Conservation (phyloP, 164 flowering plant genomes). For the Magnolia sinica region DNA sequence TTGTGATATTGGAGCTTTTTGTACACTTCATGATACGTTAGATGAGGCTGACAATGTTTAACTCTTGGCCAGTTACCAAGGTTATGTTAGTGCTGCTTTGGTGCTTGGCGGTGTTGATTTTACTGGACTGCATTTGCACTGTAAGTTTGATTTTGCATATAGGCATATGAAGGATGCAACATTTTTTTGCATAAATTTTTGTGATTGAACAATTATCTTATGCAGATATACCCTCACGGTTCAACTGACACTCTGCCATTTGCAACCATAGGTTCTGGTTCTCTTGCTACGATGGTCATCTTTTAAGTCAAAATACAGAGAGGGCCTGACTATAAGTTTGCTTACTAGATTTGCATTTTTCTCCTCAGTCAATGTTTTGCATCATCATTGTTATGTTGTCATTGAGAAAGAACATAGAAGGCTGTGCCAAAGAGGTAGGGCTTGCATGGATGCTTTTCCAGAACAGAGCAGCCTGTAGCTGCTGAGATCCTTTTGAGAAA, state of each 20-base stretch:
- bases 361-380: background rate
- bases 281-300: constrained; percentile 94
- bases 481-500: background rate
- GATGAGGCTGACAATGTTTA: background rate
- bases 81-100: too few relatives aligned
- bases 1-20: background rate
- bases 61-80: too few relatives aligned
- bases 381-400: background rate
- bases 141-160: too few relatives aligned
- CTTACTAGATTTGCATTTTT: constrained; percentile 4
- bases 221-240: constrained; percentile 97
- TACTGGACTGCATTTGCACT: too few relatives aligned
- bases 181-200: background rate
- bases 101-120: too few relatives aligned
- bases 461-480: background rate
- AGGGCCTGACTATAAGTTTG: constrained; percentile 78
- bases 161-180: background rate
- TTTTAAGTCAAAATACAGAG: constrained; percentile 84
- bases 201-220: background rate
- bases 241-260: constrained; percentile 94
- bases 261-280: constrained; percentile 98
- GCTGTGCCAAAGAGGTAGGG: background rate
- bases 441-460: background rate
- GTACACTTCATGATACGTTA: background rate
- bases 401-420: background rate